These are phyloP conservation scores for Singerocomus inundabilis DNA, from an alignment of 1,284 basidiomycete species.

Conservation along the genomic window DNA sequence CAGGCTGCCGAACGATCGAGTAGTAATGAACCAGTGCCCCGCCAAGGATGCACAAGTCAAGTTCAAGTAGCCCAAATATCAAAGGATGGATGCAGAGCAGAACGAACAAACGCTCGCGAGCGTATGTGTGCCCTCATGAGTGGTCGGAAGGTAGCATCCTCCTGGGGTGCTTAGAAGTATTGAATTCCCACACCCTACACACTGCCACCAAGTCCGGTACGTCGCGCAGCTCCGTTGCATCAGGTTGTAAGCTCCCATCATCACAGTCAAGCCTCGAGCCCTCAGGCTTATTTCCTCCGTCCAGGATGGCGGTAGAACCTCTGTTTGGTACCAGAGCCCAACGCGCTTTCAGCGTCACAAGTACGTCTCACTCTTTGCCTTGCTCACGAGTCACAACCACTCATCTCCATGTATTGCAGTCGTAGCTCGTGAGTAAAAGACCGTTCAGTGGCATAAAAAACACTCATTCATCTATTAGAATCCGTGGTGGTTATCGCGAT, in stretches of 20 bases:
- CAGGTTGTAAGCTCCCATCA: neutral
- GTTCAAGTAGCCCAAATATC: no score
- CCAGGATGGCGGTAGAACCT: conserved; percentile 61
- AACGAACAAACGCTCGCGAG: neutral
- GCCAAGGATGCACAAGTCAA: neutral
- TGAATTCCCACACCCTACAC: no score
- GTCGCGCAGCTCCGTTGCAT: no score
- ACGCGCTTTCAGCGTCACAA: conserved; percentile 60
- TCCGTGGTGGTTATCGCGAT: conserved; percentile 51
- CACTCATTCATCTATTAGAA: conserved; percentile 36
- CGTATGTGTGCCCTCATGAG: no score
- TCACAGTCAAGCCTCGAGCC: conserved; percentile 10
- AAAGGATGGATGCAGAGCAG: no score
- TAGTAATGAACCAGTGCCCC: neutral
- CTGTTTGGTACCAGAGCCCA: conserved; percentile 66
- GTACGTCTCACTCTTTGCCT: conserved; percentile 38
- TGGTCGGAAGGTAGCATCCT: no score
- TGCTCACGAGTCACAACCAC: conserved; percentile 15
- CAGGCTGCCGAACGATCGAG: neutral
- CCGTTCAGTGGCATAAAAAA: neutral
- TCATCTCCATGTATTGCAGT: conserved; percentile 33
- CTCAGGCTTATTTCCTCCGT: conserved; percentile 15
- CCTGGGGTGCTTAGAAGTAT: no score
- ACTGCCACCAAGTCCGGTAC: no score
- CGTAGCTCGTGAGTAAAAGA: conserved; percentile 41